Conservation (phyloP, 192 early-diverging fungal genomes). For the Linnemannia exigua region DNA sequence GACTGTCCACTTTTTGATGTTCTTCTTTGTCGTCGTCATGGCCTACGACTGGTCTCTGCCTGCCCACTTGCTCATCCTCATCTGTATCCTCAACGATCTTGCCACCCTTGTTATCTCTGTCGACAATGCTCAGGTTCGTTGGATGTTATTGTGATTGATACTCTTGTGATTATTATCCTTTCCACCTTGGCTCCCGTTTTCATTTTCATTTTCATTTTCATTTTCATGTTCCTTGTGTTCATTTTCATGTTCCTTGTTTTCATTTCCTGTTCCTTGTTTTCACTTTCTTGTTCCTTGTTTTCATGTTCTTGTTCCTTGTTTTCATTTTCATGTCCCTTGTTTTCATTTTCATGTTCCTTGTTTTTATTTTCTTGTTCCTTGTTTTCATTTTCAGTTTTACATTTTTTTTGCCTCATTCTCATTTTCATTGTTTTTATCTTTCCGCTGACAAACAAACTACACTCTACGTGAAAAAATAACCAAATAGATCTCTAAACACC, state of each 20-base stretch:
- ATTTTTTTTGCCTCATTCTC: background rate
- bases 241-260: too few relatives aligned
- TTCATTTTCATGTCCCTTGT: too few relatives aligned
- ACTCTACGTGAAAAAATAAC: background rate
- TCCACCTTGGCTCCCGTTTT: too few relatives aligned
- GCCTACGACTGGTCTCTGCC: conserved; percentile 86
- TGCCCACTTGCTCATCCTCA: conserved; percentile 83
- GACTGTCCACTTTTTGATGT: conserved; percentile 92
- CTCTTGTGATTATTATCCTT: too few relatives aligned
- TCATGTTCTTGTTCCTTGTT: background rate
- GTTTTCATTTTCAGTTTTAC: background rate
- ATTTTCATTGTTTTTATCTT: too few relatives aligned
- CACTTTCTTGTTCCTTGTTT: too few relatives aligned
- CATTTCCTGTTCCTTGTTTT: too few relatives aligned
- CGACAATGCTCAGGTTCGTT: conserved; percentile 78
- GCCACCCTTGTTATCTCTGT: conserved; percentile 89
- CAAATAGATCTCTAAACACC: conserved; percentile 75
- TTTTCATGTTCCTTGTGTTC: too few relatives aligned
- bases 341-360: too few relatives aligned
- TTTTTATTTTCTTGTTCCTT: background rate
- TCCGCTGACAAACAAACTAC: too few relatives aligned
- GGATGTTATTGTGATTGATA: too few relatives aligned
- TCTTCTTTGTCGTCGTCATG: conserved; percentile 91
- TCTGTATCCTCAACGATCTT: conserved; percentile 90
- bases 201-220: too few relatives aligned